Evolutionary conservation across 2,329 filamentous ascomycete genomes (phyloP), one percentile per base, ranked within the genome.

Genomic region (Venturia nashicola): DNA sequence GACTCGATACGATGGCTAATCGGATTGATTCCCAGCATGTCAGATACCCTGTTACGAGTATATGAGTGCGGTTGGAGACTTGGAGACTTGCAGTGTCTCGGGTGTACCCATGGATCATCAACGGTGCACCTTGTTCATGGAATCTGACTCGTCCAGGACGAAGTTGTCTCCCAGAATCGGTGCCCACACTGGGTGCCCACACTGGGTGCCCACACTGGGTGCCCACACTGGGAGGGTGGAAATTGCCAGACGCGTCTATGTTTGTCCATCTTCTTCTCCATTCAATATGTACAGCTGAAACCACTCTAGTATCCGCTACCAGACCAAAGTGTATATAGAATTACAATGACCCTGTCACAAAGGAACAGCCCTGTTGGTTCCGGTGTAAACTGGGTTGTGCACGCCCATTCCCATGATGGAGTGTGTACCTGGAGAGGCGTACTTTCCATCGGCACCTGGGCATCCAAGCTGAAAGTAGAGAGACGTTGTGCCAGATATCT

Each of bases 401-500:
- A 46, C 59, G n/a, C 36, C 59, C 59, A 43, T 39, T 2, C 51
- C 51, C 51, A 57, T 57, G 16, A 57, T 9, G 51, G 27, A 34
- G 59, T 61, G 59, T 18, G 59, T 61, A 5, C 59, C 59, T n/a
- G 51, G 51, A 32, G 51, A 36, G 32, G 1, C n/a, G 32, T 57
- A 57, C 32, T 57, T 57, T 57, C 51, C 51, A 18, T 57, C 51
- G 7, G 32, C 2, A 3, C 61, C 61, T 11, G 61, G 61, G 18
- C 61, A 62, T 11, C 61, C 61, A 12, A 62, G 43, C 44, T 62
- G 61, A 23, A 62, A 48, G 61, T 62, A 62, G 12, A 62, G 61
- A 5, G 7, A 9, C 5, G 59, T 60, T 3, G 14, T 60, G 14
- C 51, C 51, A 2, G 14, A 32, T 36, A 42, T 42, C 27, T 44